Conservation (phyloP, 2,329 filamentous ascomycete genomes). For the Hirsutella rhossiliensis region DNA sequence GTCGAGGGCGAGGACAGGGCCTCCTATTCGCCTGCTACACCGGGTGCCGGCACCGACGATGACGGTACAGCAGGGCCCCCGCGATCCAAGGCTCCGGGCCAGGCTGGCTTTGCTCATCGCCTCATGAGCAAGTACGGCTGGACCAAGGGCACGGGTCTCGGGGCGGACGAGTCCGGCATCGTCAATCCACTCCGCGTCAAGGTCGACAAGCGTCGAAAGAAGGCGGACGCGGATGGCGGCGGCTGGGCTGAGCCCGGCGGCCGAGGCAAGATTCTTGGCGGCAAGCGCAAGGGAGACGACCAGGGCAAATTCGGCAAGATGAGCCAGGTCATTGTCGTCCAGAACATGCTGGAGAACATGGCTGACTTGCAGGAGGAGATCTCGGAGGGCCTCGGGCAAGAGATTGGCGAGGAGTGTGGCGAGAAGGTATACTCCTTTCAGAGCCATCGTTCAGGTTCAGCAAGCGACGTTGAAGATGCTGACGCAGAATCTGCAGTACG, state of each 20-base stretch:
- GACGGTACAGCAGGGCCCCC: conserved; percentile 21
- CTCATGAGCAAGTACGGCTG: conserved; percentile 92
- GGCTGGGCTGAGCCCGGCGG: conserved; percentile 60
- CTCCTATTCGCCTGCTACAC: conserved; percentile 30
- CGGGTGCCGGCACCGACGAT: conserved; percentile 27
- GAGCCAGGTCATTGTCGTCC: conserved; percentile 71
- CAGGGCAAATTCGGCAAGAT: conserved; percentile 53
- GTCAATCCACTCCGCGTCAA: conserved; percentile 72
- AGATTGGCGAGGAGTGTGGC: conserved; percentile 89
- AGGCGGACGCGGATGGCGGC: conserved; percentile 65
- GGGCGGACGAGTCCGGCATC: conserved; percentile 72
- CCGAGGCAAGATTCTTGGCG: conserved; percentile 71
- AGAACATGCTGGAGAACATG: conserved; percentile 79
- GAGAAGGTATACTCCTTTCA: conserved; percentile 44
- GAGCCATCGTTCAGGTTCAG: background rate
- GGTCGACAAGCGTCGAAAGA: conserved; percentile 75
- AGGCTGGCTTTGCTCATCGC: conserved; percentile 74
- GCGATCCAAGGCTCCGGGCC: conserved; percentile 59
- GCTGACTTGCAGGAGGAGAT: conserved; percentile 67
- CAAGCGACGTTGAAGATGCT: background rate
- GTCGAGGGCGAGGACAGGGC: conserved; percentile 23
- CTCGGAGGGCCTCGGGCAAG: conserved; percentile 65
- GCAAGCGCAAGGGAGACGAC: conserved; percentile 40
- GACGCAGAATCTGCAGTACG: conserved; percentile 44
- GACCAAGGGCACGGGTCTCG: conserved; percentile 77